phyloP scores from a whole-genome alignment of 1,139 yeast species.

The Candida sanyaensis region DNA sequence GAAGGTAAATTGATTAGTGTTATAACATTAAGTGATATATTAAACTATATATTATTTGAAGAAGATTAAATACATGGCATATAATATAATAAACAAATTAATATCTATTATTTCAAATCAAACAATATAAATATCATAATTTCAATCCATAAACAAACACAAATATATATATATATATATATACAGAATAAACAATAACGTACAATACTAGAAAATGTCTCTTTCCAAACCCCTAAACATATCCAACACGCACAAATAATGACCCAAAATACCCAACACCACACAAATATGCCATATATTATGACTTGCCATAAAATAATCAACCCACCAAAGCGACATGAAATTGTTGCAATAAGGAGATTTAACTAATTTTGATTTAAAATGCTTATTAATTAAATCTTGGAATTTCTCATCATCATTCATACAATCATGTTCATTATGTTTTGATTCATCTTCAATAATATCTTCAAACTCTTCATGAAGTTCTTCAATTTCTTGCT shows the following conservation, averaged over 20 bases:
- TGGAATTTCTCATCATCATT: constrained; percentile 27
- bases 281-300: constrained; percentile 95
- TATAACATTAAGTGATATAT: constrained; percentile 87
- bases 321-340: constrained; percentile 83
- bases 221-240: constrained; percentile 45
- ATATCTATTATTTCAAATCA: not conserved
- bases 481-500: constrained; percentile 49
- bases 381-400: constrained; percentile 50
- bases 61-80: constrained; percentile 36
- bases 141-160: not conserved
- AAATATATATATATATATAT: not conserved
- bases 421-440: constrained; percentile 3
- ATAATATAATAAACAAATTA: not conserved
- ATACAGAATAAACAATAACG: not conserved
- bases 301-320: constrained; percentile 74
- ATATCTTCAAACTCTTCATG: constrained; percentile 31
- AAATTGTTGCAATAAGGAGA: constrained; percentile 50
- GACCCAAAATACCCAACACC: constrained; percentile 82
- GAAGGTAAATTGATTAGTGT: constrained; percentile 78
- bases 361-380: constrained; percentile 49
- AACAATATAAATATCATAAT: not conserved
- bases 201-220: not conserved
- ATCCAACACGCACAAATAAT: constrained; percentile 72
- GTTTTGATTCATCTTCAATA: constrained; percentile 11
- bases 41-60: constrained; percentile 77